phyloP scores from a whole-genome alignment of 202 grass and related monocot genomes.

The Schoenoplectus triqueter region DNA sequence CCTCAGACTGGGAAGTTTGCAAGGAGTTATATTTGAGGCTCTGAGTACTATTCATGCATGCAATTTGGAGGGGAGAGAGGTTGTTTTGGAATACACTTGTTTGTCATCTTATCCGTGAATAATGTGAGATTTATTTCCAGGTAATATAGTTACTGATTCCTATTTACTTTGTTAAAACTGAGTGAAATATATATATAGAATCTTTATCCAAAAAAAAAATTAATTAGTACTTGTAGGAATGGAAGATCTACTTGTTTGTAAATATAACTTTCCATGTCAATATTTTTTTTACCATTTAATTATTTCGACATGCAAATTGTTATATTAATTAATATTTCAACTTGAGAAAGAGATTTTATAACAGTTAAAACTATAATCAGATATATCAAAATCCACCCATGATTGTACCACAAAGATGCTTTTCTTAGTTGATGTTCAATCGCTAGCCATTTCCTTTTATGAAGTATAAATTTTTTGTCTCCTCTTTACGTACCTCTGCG shows the following conservation, averaged over 20 bases:
- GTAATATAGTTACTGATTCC: not conserved
- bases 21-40: slow-evolving; percentile 34
- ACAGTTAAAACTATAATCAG: not conserved
- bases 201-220: too few species aligned
- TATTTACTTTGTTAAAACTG: not conserved
- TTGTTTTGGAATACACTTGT: slow-evolving; percentile 22
- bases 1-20: not conserved
- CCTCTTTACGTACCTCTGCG: slow-evolving; percentile 7
- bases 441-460: not conserved
- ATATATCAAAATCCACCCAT: not conserved
- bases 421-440: not conserved
- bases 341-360: not conserved
- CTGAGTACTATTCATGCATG: slow-evolving; percentile 48
- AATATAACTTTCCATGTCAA: slow-evolving; percentile 17
- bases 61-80: slow-evolving; percentile 15
- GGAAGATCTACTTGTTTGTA: not conserved
- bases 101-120: not conserved
- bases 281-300: not conserved
- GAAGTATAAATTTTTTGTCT: slow-evolving; percentile 8
- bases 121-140: slow-evolving; percentile 33
- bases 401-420: not conserved
- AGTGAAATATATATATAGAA: not conserved
- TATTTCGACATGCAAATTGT: not conserved
- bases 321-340: not conserved
- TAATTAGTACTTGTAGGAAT: not conserved